A percentile compares a stretch with the other conserved stretches of the same genome.
These are phyloP conservation scores for Ceratocystis lukuohia DNA, from an alignment of 2,329 filamentous ascomycete genomes.

Conservation along the genomic window DNA sequence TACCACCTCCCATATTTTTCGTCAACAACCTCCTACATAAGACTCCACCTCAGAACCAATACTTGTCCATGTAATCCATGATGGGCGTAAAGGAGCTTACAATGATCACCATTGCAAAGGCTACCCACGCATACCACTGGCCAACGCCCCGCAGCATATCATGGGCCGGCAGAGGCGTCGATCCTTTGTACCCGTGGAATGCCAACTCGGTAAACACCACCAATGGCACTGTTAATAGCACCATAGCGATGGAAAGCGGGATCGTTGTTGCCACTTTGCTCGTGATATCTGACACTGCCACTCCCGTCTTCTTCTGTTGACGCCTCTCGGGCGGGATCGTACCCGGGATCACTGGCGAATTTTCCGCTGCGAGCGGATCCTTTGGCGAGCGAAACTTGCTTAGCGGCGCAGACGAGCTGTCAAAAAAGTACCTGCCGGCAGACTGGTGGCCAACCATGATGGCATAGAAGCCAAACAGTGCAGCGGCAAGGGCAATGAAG, in stretches of 20 bases:
- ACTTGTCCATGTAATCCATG: conserved; percentile 18
- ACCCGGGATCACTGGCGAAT: conserved; percentile 18
- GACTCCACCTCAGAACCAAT: conserved; percentile 14
- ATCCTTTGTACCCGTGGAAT: conserved; percentile 16
- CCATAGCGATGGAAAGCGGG: conserved; percentile 15
- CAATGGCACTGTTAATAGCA: conserved; percentile 15
- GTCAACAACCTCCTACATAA: neutral
- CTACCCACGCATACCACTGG: conserved; percentile 18
- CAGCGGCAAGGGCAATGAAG: conserved; percentile 14
- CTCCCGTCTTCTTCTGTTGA: conserved; percentile 10
- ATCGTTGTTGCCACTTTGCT: conserved; percentile 11
- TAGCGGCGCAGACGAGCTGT: conserved; percentile 10
- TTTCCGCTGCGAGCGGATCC: conserved; percentile 16
- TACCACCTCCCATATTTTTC: neutral
- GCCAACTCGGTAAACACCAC: conserved; percentile 18
- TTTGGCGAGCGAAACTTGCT: conserved; percentile 10
- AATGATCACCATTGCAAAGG: conserved; percentile 15
- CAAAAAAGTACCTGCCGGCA: conserved; percentile 18
- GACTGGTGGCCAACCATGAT: conserved; percentile 17
- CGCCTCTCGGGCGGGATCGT: conserved; percentile 18
- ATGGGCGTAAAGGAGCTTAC: conserved; percentile 17
- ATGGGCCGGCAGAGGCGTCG: conserved; percentile 11
- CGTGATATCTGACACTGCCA: conserved; percentile 1
- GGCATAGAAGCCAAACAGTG: conserved; percentile 16
- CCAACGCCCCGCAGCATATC: conserved; percentile 9